Evolutionary conservation across 2,329 filamentous ascomycete species (phyloP).

Genomic region (Colletotrichum truncatum): DNA sequence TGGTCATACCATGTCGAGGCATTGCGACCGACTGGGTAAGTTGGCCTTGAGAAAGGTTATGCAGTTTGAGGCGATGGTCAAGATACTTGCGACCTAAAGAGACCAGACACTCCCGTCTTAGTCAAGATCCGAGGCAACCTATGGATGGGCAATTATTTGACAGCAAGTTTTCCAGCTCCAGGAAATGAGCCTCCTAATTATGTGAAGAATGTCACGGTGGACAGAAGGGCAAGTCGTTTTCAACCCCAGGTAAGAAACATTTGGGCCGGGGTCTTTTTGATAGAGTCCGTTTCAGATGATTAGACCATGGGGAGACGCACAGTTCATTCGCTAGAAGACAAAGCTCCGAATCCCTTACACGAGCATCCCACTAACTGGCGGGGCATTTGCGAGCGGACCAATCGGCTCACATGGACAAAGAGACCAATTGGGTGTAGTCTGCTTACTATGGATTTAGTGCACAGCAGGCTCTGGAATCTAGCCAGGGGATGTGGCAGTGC

Average conservation of each 20-base stretch:
- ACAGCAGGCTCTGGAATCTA: no score
- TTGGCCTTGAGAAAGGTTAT: background rate
- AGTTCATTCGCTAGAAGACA: no score
- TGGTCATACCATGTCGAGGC: slow-evolving; percentile 14
- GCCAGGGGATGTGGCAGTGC: no score
- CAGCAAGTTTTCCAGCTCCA: background rate
- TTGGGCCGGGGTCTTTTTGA: no score
- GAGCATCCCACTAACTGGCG: background rate
- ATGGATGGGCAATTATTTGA: background rate
- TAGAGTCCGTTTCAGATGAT: no score
- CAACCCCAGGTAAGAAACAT: background rate
- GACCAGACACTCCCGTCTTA: background rate
- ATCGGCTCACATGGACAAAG: background rate
- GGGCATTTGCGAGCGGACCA: slow-evolving; percentile 14
- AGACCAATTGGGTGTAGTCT: no score
- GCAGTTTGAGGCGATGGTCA: no score
- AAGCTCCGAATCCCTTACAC: background rate
- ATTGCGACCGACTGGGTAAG: background rate
- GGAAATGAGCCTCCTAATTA: slow-evolving; percentile 3
- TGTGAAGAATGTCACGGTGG: background rate
- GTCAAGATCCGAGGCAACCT: slow-evolving; percentile 17
- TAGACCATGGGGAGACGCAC: no score
- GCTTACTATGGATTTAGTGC: no score
- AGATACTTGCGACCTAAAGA: no score
- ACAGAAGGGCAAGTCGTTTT: background rate